Evolutionary conservation across 345 rosid genomes (phyloP), one percentile per base, ranked within the genome.

Genomic region (Heritiera fomes): DNA sequence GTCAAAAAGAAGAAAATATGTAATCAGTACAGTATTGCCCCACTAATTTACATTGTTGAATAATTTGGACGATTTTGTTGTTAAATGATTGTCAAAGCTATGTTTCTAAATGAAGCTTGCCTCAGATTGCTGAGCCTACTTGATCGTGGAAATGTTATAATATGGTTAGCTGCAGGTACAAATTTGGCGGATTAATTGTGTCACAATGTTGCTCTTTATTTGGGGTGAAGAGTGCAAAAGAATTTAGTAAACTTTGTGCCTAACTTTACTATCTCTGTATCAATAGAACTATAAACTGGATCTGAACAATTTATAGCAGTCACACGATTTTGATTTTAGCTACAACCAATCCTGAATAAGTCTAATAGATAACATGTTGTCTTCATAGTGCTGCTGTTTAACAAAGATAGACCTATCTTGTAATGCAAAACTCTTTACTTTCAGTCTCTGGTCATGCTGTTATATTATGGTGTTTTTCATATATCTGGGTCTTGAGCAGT

Each of bases 21-120:
- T 14, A 8, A 53, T 77, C 41, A 50, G 45, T 55, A n/a, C 41
- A 62, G 15, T 46, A 47, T 53, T 15, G 65, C 60, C 79, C 77
- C 66, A 1, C 52, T 46, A 17, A 32, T 68, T 68, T n/a, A 59
- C 62, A 8, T n/a, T 47, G 49, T 41, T 3, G 23, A 63, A 76
- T 71, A 52, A 12, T 64, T 59, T 64, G 38, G 12, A 77, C 59
- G 58, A 12, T 40, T 32, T 63, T 59, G 11, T 69, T 69, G 34
- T 68, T 75, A 11, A 46, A 59, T 67, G 38, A 38, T 74, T 17
- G 3, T 32, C 14, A 9, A 7, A 32, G 4, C 13, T 10, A 20
- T 49, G 18, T 52, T 46, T 23, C 49, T 12, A 8, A 30, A 30
- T 71, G 23, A 49, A 23, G 75, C 58, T 30, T 71, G 75, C 75